A percentile compares a stretch with the other conserved stretches of the same genome.
phyloP scores from a whole-genome alignment of 495 filamentous ascomycete species.

The Aspergillus taichungensis region DNA sequence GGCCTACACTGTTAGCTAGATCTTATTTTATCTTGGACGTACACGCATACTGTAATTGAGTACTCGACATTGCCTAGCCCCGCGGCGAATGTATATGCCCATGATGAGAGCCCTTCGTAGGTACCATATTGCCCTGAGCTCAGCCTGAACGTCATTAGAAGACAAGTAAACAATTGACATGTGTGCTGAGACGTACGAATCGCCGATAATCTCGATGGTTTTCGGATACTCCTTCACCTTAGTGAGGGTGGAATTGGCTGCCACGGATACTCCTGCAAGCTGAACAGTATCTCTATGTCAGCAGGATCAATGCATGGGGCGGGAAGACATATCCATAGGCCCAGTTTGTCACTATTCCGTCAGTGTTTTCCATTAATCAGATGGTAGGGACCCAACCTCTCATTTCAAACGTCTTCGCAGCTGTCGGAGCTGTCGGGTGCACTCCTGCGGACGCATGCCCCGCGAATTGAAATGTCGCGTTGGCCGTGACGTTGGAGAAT shows the following conservation, averaged over 20 bases:
- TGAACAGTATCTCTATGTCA: constrained; percentile 35
- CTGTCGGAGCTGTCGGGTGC: not conserved
- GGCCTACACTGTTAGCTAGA: constrained; percentile 19
- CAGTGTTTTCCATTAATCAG: not conserved
- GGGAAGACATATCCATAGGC: constrained; percentile 42
- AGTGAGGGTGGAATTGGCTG: constrained; percentile 36
- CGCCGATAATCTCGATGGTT: constrained; percentile 60
- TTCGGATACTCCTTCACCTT: constrained; percentile 43
- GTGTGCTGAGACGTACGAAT: constrained; percentile 27
- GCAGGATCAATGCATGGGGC: not conserved
- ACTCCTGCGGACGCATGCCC: constrained; percentile 17
- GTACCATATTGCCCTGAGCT: constrained; percentile 52
- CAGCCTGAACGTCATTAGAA: constrained; percentile 12
- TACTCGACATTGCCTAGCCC: constrained; percentile 58
- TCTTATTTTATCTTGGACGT: not conserved
- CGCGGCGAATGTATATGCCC: constrained; percentile 44
- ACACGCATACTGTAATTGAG: constrained; percentile 39
- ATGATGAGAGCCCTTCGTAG: constrained; percentile 55
- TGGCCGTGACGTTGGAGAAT: constrained; percentile 57
- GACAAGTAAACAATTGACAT: too few species aligned
- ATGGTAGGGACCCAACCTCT: constrained; percentile 13
- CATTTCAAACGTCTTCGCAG: constrained; percentile 26
- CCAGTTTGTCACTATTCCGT: constrained; percentile 53
- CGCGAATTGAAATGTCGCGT: constrained; percentile 54
- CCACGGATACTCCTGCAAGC: constrained; percentile 47